phyloP scores from a whole-genome alignment of 2,329 filamentous ascomycete species.

The Colletotrichum siamense region DNA sequence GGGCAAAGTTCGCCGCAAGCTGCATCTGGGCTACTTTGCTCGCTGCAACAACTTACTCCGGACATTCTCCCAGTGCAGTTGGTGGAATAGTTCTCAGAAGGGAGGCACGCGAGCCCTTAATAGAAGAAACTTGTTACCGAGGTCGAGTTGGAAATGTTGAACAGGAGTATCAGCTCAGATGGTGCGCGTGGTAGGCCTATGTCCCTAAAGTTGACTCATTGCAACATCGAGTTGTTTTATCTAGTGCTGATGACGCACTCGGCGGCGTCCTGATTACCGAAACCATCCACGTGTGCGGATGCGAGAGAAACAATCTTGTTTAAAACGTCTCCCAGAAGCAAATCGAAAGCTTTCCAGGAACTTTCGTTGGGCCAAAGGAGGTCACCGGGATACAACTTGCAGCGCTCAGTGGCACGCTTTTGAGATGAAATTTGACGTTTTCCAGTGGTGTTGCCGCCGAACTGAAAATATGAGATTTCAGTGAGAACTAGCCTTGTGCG shows the following conservation, averaged over 20 bases:
- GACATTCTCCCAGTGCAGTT: neutral
- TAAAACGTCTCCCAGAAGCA: conserved; percentile 33
- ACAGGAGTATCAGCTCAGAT: neutral
- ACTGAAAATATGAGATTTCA: conserved; percentile 35
- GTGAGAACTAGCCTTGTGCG: conserved; percentile 31
- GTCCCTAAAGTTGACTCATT: neutral
- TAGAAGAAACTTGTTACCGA: conserved; percentile 25
- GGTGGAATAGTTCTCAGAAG: neutral
- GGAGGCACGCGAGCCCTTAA: neutral
- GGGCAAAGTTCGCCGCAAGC: conserved; percentile 51
- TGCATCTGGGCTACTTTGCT: conserved; percentile 42
- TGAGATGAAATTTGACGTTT: neutral
- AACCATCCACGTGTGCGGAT: conserved; percentile 32
- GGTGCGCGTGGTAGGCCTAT: conserved; percentile 1
- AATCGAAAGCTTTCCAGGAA: conserved; percentile 36
- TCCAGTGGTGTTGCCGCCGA: conserved; percentile 19
- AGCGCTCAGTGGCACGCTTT: conserved; percentile 4
- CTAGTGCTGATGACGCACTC: conserved; percentile 29
- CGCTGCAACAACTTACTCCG: neutral
- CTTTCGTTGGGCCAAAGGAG: conserved; percentile 27
- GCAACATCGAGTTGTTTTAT: neutral
- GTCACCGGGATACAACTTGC: conserved; percentile 37
- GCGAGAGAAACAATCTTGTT: conserved; percentile 34
- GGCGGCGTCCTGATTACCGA: conserved; percentile 27
- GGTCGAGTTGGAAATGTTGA: conserved; percentile 27